phyloP scores from a whole-genome alignment of 805 yeast genomes.

The Saccharomycopsis javanensis region DNA sequence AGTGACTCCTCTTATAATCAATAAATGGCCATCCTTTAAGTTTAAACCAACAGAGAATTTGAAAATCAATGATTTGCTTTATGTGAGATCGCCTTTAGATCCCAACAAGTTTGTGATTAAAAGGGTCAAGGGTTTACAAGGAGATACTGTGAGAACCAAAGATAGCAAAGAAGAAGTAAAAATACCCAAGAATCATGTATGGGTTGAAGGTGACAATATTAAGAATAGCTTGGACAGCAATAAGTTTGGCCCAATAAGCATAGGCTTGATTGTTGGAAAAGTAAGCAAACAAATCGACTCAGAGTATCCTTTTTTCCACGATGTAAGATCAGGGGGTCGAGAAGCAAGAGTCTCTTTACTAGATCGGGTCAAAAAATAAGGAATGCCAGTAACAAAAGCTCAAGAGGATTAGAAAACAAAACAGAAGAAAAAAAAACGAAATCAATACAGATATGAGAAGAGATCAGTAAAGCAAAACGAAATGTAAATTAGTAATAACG shows the following conservation, averaged over 20 bases:
- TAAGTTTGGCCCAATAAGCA: conserved; percentile 78
- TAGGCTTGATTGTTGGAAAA: conserved; percentile 75
- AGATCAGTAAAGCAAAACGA: too few species aligned
- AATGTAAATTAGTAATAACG: too few species aligned
- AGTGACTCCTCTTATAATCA: conserved; percentile 46
- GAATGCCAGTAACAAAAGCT: not conserved
- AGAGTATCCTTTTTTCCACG: not conserved
- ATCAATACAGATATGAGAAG: too few species aligned
- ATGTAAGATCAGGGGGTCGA: conserved; percentile 1
- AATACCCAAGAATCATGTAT: conserved; percentile 72
- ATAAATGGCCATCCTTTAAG: conserved; percentile 48
- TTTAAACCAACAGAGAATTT: conserved; percentile 29
- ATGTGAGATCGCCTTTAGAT: conserved; percentile 72
- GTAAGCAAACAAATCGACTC: conserved; percentile 19
- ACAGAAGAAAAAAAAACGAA: not conserved
- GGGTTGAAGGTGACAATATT: conserved; percentile 92
- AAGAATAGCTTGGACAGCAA: conserved; percentile 77
- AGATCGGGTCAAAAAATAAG: not conserved
- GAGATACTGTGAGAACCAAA: conserved; percentile 35
- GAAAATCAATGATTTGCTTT: conserved; percentile 58
- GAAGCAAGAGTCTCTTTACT: conserved; percentile 2
- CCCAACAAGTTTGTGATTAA: conserved; percentile 72
- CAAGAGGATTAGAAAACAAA: not conserved
- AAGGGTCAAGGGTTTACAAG: conserved; percentile 66
- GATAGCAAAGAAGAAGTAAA: conserved; percentile 50